Evolutionary conservation across 108 stramenopile species (phyloP).

Genomic region (Cyclotella baltica): DNA sequence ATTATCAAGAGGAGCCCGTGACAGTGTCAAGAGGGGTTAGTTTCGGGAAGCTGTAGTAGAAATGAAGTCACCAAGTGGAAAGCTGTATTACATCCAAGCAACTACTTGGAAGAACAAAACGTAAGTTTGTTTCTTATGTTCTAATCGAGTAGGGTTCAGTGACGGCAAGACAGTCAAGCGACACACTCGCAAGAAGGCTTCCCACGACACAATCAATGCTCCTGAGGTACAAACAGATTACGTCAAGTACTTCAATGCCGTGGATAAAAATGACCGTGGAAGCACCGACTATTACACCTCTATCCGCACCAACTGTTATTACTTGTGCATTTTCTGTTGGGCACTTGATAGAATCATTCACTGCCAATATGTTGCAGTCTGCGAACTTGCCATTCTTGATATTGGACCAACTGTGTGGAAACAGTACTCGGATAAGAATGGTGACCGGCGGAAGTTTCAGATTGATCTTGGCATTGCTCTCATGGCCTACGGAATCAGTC

Average conservation of each 20-base stretch:
- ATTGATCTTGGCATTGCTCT: slow-evolving; percentile 21
- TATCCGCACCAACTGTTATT: slow-evolving; percentile 62
- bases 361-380: background rate
- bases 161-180: slow-evolving; percentile 9
- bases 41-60: slow-evolving; percentile 23
- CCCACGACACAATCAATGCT: background rate
- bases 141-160: slow-evolving; percentile 22
- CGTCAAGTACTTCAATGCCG: background rate
- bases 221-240: background rate
- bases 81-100: slow-evolving; percentile 18
- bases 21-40: slow-evolving; percentile 19
- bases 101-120: slow-evolving; percentile 25
- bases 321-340: slow-evolving; percentile 59
- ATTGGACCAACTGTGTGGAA: background rate
- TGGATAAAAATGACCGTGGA: slow-evolving; percentile 46
- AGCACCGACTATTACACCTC: slow-evolving; percentile 71
- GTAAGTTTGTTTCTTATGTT: slow-evolving; percentile 15
- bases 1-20: slow-evolving; percentile 17
- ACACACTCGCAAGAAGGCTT: background rate
- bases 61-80: slow-evolving; percentile 2
- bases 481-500: slow-evolving; percentile 19
- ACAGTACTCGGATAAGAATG: slow-evolving; percentile 1
- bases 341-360: background rate
- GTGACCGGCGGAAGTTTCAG: slow-evolving; percentile 12
- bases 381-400: background rate